These are phyloP conservation scores for Saturnispora halmiae DNA, from an alignment of 805 yeast species.

Conservation along the genomic window DNA sequence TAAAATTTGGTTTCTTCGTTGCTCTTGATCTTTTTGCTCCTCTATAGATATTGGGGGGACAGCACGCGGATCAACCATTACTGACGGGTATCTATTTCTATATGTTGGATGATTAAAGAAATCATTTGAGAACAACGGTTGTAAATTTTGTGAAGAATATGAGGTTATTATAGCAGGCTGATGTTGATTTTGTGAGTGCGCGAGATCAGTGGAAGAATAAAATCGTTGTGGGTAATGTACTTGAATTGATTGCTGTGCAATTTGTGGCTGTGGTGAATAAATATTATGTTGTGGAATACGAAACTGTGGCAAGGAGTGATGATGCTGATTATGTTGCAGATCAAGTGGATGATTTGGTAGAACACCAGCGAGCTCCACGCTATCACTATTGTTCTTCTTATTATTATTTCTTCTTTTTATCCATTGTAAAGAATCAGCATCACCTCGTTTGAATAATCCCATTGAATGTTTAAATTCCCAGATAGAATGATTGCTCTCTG, in stretches of 20 bases:
- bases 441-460: constrained; percentile 42
- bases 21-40: constrained; percentile 5
- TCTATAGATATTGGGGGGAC: constrained; percentile 27
- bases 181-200: constrained; percentile 4
- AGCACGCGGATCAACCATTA: constrained; percentile 42
- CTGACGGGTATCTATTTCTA: constrained; percentile 39
- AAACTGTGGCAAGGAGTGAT: no score
- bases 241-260: not conserved
- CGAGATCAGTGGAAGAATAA: not conserved
- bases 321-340: not conserved
- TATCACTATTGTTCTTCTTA: not conserved
- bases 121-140: constrained; percentile 17
- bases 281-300: constrained; percentile 9
- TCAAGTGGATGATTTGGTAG: not conserved
- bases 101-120: constrained; percentile 22
- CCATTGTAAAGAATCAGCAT: constrained; percentile 34
- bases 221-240: not conserved
- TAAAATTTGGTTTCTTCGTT: no score
- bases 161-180: constrained; percentile 8
- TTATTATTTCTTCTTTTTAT: constrained; percentile 38
- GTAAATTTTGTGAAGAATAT: constrained; percentile 14
- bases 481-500: constrained; percentile 18
- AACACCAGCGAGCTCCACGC: not conserved
- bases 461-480: constrained; percentile 51
- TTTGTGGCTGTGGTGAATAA: constrained; percentile 3